These are phyloP conservation scores for Vanrija sp. DNA, from an alignment of 1,284 basidiomycete species.

Conservation along the genomic window DNA sequence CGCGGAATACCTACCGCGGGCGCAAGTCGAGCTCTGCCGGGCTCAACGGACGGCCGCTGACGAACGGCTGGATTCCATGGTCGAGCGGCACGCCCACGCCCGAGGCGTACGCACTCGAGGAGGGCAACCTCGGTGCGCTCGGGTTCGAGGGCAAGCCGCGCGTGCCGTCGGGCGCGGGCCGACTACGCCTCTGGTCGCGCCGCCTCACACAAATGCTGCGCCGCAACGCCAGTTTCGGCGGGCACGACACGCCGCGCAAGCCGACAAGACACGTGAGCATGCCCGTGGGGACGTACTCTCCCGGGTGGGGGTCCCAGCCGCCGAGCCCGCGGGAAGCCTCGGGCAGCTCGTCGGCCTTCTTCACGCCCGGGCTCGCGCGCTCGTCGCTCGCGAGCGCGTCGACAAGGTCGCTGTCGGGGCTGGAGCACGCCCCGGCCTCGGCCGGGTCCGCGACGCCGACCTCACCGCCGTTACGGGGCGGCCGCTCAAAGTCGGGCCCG, in stretches of 20 bases:
- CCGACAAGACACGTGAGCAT: not conserved
- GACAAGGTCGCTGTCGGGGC: no score
- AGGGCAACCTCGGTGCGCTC: not conserved
- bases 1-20: not conserved
- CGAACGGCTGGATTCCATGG: no score
- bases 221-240: not conserved
- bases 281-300: constrained; percentile 1
- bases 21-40: not conserved
- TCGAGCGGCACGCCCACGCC: not conserved
- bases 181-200: constrained; percentile 4
- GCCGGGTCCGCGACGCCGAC: no score
- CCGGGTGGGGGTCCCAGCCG: constrained; percentile 6
- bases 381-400: no score
- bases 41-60: not conserved
- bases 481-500: no score
- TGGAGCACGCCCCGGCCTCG: no score
- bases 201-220: constrained; percentile 4
- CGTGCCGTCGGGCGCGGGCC: constrained; percentile 6
- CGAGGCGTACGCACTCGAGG: constrained; percentile 4
- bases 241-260: not conserved
- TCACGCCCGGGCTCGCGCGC: no score
- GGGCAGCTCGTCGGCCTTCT: no score
- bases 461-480: no score
- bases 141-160: not conserved
- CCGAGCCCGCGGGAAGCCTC: constrained; percentile 1